phyloP scores from a whole-genome alignment of 768 basidiomycete genomes.

The Boletellus emodensis region DNA sequence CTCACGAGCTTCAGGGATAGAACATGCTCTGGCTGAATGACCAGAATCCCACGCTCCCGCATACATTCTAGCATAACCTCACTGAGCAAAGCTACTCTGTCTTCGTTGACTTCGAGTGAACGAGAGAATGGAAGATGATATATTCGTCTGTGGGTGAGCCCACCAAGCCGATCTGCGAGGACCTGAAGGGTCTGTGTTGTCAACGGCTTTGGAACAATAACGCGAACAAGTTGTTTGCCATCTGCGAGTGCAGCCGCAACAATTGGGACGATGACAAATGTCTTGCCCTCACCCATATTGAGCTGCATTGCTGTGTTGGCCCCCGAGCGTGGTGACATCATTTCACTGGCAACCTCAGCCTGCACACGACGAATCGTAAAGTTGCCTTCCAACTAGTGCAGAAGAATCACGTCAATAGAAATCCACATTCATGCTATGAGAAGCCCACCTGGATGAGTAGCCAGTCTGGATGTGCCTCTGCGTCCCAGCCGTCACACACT shows the following conservation, averaged over 20 bases:
- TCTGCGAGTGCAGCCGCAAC: constrained; percentile 39
- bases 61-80: constrained; percentile 38
- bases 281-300: constrained; percentile 60
- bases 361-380: constrained; percentile 44
- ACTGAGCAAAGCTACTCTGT: constrained; percentile 24
- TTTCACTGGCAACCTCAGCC: constrained; percentile 38
- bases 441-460: constrained; percentile 39
- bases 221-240: constrained; percentile 40
- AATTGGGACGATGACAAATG: constrained; percentile 46
- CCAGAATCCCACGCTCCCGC: constrained; percentile 38
- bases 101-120: constrained; percentile 21
- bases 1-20: constrained; percentile 48
- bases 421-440: neutral
- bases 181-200: constrained; percentile 46
- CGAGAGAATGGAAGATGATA: constrained; percentile 52
- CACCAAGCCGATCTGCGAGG: constrained; percentile 40
- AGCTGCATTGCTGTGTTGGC: constrained; percentile 44
- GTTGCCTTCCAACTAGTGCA: constrained; percentile 41
- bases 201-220: constrained; percentile 49
- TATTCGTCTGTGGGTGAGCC: constrained; percentile 44
- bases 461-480: constrained; percentile 36
- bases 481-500: constrained; percentile 19
- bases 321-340: constrained; percentile 39
- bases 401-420: neutral
- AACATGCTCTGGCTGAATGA: constrained; percentile 52